Evolutionary conservation across 1,139 yeast species (phyloP).

Genomic region (Suhomyces maxii): DNA sequence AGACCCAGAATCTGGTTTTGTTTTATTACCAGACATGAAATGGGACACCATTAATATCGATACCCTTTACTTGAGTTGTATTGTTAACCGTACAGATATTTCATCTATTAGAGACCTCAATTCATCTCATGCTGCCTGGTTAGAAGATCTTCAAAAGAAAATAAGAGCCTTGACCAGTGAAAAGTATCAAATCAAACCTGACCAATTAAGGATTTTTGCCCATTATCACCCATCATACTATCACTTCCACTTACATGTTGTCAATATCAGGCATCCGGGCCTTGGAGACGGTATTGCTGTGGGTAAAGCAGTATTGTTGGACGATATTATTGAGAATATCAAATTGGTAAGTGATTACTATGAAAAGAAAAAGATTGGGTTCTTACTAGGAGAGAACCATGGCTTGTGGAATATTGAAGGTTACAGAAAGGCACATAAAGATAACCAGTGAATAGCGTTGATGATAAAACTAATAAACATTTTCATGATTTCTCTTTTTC

Average conservation of each 20-base stretch:
- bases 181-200: conserved; percentile 35
- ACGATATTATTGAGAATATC: conserved; percentile 77
- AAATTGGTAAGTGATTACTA: conserved; percentile 49
- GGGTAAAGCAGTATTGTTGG: conserved; percentile 82
- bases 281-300: conserved; percentile 67
- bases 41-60: conserved; percentile 83
- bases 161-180: conserved; percentile 51
- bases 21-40: conserved; percentile 78
- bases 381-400: conserved; percentile 72
- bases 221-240: conserved; percentile 97
- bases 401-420: conserved; percentile 60
- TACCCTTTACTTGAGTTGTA: conserved; percentile 73
- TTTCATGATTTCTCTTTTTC: too few species aligned
- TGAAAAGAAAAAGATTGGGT: conserved; percentile 44
- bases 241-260: conserved; percentile 93
- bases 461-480: background rate
- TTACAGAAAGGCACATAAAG: conserved; percentile 10
- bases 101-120: conserved; percentile 74
- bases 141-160: conserved; percentile 44
- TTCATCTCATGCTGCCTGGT: conserved; percentile 56
- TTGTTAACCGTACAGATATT: conserved; percentile 72
- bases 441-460: background rate
- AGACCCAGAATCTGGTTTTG: conserved; percentile 56
- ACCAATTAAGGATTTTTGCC: conserved; percentile 68
- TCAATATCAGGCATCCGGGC: conserved; percentile 71